phyloP scores from a whole-genome alignment of 768 basidiomycete species.

The Suillus luteus region DNA sequence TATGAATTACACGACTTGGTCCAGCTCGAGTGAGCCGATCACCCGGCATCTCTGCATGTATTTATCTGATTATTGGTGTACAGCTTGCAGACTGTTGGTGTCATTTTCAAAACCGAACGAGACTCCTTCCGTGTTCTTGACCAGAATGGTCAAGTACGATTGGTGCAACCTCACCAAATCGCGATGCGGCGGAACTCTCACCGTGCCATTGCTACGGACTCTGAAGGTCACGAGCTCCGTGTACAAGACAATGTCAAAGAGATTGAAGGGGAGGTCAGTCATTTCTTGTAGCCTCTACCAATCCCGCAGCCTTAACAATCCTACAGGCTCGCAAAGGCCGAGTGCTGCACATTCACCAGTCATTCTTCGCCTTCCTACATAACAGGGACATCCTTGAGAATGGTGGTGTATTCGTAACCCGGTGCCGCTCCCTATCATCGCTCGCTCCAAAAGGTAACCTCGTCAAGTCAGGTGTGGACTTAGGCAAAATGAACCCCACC shows the following conservation, averaged over 20 bases:
- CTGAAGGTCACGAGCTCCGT: slow-evolving; percentile 83
- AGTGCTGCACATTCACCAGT: slow-evolving; percentile 92
- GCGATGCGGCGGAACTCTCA: slow-evolving; percentile 84
- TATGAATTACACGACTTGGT: slow-evolving; percentile 97
- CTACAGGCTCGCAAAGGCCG: slow-evolving; percentile 79
- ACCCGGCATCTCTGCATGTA: slow-evolving; percentile 5
- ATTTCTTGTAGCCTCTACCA: background rate
- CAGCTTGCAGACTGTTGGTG: slow-evolving; percentile 91
- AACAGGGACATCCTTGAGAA: slow-evolving; percentile 91
- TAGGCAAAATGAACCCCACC: slow-evolving; percentile 92
- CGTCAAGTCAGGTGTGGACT: slow-evolving; percentile 66
- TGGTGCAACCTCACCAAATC: slow-evolving; percentile 93
- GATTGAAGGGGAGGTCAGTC: slow-evolving; percentile 77
- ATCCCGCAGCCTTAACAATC: slow-evolving; percentile 8
- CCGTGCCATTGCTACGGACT: slow-evolving; percentile 85
- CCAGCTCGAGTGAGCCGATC: slow-evolving; percentile 81
- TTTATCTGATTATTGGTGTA: slow-evolving; percentile 14
- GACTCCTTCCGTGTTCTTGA: slow-evolving; percentile 96
- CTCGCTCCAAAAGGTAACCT: slow-evolving; percentile 83
- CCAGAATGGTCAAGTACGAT: slow-evolving; percentile 86
- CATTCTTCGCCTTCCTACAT: slow-evolving; percentile 91
- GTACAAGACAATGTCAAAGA: slow-evolving; percentile 93
- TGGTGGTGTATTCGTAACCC: slow-evolving; percentile 92
- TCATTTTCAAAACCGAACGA: slow-evolving; percentile 96
- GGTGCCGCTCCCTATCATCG: slow-evolving; percentile 79